Conservation (phyloP, 768 basidiomycete genomes). For the Strobilomyces confusus region DNA sequence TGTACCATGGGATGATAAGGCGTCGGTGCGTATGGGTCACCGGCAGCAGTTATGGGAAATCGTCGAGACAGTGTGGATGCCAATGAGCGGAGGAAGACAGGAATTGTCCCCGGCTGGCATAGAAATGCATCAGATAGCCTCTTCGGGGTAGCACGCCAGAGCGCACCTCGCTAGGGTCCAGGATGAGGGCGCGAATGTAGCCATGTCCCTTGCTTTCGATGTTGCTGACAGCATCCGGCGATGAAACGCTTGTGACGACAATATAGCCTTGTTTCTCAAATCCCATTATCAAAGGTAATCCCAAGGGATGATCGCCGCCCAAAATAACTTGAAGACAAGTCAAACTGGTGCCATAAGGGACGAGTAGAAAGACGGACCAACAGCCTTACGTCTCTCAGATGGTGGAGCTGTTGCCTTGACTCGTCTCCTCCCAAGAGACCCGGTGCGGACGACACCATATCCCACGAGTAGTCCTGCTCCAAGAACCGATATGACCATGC, state of each 20-base stretch:
- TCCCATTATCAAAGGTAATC: conserved; percentile 65
- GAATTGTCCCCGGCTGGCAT: conserved; percentile 62
- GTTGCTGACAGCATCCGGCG: conserved; percentile 56
- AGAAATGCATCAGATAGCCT: conserved; percentile 5
- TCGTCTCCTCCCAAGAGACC: conserved; percentile 21
- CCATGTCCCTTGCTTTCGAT: conserved; percentile 69
- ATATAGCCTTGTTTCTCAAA: conserved; percentile 80
- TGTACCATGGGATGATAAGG: conserved; percentile 67
- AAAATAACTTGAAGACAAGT: conserved; percentile 54
- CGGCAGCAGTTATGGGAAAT: conserved; percentile 73
- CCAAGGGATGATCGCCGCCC: conserved; percentile 74
- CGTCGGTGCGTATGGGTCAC: conserved; percentile 75
- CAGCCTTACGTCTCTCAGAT: conserved; percentile 43
- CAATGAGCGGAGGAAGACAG: conserved; percentile 77
- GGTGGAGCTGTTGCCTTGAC: conserved; percentile 26
- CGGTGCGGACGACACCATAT: conserved; percentile 37
- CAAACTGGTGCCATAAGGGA: background rate
- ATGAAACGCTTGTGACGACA: conserved; percentile 74
- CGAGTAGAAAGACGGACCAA: conserved; percentile 31
- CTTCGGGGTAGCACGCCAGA: background rate
- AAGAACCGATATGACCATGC: conserved; percentile 51
- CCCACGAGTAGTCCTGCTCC: conserved; percentile 61
- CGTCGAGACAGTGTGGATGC: conserved; percentile 74
- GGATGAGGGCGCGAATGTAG: conserved; percentile 74
- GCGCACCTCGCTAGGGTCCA: conserved; percentile 73